Base-by-base conservation (phyloP, 2,329 filamentous ascomycete genomes). In the Podosphaera xanthii region DNA sequence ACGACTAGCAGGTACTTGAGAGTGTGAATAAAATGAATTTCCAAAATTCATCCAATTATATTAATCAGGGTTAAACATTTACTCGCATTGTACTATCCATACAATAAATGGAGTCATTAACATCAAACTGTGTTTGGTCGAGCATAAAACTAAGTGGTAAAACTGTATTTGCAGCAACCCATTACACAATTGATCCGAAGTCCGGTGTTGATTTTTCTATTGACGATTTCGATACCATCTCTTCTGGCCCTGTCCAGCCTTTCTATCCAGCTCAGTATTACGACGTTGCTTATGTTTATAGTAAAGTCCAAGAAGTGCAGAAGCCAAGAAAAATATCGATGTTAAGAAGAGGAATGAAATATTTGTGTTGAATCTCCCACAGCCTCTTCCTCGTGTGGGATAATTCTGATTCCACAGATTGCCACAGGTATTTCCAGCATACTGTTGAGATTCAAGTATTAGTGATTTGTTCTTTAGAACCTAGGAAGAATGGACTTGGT, bases 381-480 rank as follows among this genome's bases (percentile, higher is more conserved):
- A 91, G n/a, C 69, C 68, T 53, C 76, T 71, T 63, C 82, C 89
- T 1, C 90, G 95, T 69, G 79, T 95, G 0, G 74, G 92, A 1
- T 87, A 94, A 66, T 75, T 94, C 40, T 86, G 94, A 67, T 89
- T 95, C 68, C 78, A 96, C 42, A 79, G 81, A 5, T 77, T 79
- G 59, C 88, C 85, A 67, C 79, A 86, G 56, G 94, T 87, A 86
- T 94, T 70, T 77, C 94, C 55, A 87, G 96, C 70, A 82, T 63
- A 63, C 57, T 64, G 22, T 12, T 42, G n/a, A 7, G 7, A 50
- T 50, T 8, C 9, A 50, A 22, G n/a, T 12, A 22, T 4, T 12
- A 22, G 30, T 8, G 54, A 56, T 49, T 35, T 58, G 40, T 7
- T 49, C 12, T 56, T 30, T 10, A 40, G 34, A 35, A 30, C 2